Conservation (phyloP, 176 grass and related monocot species). For the Thalia dealbata region DNA sequence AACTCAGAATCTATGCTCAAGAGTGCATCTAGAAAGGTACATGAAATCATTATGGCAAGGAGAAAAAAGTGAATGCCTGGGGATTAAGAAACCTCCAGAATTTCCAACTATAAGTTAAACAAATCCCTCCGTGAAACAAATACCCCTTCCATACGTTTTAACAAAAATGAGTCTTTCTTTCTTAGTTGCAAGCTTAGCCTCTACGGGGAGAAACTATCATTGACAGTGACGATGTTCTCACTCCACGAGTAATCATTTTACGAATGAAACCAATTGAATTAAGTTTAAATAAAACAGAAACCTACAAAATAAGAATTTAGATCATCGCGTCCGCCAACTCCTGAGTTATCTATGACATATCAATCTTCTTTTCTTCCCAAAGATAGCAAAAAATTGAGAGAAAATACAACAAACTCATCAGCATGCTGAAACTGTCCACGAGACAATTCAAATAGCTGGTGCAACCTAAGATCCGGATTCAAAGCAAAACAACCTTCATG, state of each 20-base stretch:
- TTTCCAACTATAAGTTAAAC: not conserved
- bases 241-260: not conserved
- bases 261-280: too few relatives aligned
- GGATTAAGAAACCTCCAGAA: not conserved
- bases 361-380: not conserved
- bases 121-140: not conserved
- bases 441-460: not conserved
- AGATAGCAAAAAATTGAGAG: not conserved
- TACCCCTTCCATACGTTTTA: not conserved
- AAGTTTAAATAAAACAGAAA: too few relatives aligned
- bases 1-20: not conserved
- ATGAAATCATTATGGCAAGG: not conserved
- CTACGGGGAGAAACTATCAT: too few relatives aligned
- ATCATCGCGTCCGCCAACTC: too few relatives aligned
- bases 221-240: not conserved
- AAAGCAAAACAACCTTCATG: constrained; percentile 35
- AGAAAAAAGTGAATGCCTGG: not conserved
- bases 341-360: too few relatives aligned
- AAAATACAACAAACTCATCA: not conserved
- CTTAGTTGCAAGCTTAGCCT: not conserved
- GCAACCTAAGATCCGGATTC: not conserved
- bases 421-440: not conserved
- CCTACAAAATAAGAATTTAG: too few relatives aligned
- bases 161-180: not conserved
- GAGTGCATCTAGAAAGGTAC: not conserved